Base-by-base conservation (phyloP, 257 asterid genomes). In the Solanum piurae region DNA sequence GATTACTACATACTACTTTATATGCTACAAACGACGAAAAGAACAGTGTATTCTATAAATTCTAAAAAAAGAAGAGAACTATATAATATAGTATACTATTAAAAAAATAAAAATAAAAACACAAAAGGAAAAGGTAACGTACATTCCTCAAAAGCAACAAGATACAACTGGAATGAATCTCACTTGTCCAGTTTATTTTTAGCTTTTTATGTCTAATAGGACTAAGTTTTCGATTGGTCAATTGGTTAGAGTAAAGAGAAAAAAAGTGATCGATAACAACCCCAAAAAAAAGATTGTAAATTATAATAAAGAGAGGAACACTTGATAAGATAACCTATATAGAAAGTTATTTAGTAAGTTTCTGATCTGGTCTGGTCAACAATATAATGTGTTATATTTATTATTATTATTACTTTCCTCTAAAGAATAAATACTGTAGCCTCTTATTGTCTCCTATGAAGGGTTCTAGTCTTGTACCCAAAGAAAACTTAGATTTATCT, bases 351-450 rank as follows among this genome's bases (percentile, higher is more conserved):
- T 82, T 52, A 52, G 62, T 52, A 64, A 83, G 86, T 80, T 37
- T 21, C 5, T 73, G 80, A 20, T 74, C 52, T 74, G 77, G 77
- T 75, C 69, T 89, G 90, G 93, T 89, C 94, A 92, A 92, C 83
- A 86, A 75, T 79, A 87, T 46, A 73, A 69, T 42, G 75, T 82
- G 69, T 82, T 14, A 82, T 29, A 20, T 58, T 58, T 79, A 44
- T 80, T 9, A 7, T 25, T 9, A 25, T 46, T 80, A 68, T 2
- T 76, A 38, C 36, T 79, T 58, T 80, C 90, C 89, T 91, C 89
- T 91, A 92, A 92, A 91, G 94, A 90, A 91, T 89, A 91, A 89
- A 80, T 46, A 91, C 89, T 88, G 89, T 87, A 92, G 89, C 92
- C 90, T 91, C 93, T 80, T 89, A 86, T 88, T 92, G 93, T 91